phyloP scores from a whole-genome alignment of 306 rosid genomes.

The Dicorynia guianensis region DNA sequence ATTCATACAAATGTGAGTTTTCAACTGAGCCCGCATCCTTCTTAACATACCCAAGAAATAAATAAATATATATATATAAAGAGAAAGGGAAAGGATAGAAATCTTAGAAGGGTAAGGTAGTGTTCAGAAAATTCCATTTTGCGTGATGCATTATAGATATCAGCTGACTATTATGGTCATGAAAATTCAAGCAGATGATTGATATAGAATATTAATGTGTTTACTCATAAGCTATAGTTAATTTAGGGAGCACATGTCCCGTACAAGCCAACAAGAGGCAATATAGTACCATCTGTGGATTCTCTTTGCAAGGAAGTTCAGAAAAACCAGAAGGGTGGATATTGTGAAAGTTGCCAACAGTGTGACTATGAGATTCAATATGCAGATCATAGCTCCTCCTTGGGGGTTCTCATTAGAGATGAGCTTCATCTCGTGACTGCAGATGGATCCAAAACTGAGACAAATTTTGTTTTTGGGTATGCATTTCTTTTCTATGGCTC shows the following conservation, averaged over 20 bases:
- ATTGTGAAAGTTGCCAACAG: constrained; percentile 59
- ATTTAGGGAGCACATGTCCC: constrained; percentile 75
- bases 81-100: background rate
- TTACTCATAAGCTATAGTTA: constrained; percentile 43
- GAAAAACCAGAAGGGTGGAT: constrained; percentile 51
- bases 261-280: constrained; percentile 72
- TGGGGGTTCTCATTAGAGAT: constrained; percentile 82
- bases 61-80: no score
- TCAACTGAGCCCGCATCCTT: no score
- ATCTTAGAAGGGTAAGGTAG: background rate
- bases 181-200: constrained; percentile 24
- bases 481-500: constrained; percentile 10
- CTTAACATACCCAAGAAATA: background rate
- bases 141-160: background rate
- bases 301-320: constrained; percentile 67
- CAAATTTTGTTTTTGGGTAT: constrained; percentile 76
- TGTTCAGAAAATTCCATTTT: constrained; percentile 13
- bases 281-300: constrained; percentile 55
- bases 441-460: constrained; percentile 69
- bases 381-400: constrained; percentile 82
- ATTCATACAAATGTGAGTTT: no score
- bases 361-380: constrained; percentile 88
- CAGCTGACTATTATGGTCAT: constrained; percentile 11
- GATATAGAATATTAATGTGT: constrained; percentile 19
- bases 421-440: constrained; percentile 56